These are phyloP conservation scores for Quercus cerris DNA, from an alignment of 306 rosid genomes.

Conservation along the genomic window DNA sequence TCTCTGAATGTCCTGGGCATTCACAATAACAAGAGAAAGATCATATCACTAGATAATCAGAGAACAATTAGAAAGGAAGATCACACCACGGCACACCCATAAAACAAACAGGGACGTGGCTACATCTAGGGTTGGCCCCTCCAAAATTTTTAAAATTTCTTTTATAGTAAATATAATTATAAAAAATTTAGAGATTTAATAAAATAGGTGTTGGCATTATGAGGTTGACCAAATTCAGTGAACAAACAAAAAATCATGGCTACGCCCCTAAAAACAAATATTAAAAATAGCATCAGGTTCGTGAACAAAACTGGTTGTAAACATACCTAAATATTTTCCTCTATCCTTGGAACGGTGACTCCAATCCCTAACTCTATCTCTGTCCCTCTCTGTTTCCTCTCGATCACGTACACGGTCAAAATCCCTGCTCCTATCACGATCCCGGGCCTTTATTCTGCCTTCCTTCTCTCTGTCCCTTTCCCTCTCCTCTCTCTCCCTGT, in stretches of 20 bases:
- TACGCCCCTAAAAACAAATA: not conserved
- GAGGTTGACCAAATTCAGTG: too few species aligned
- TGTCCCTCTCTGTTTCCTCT: constrained; percentile 76
- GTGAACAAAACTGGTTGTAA: not conserved
- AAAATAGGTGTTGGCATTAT: too few species aligned
- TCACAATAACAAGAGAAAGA: constrained; percentile 4
- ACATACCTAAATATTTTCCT: constrained; percentile 68
- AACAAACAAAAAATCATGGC: not conserved
- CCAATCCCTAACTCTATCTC: constrained; percentile 43
- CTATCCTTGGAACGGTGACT: constrained; percentile 72
- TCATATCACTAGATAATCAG: not conserved
- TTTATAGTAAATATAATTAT: too few species aligned
- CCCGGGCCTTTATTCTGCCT: constrained; percentile 60
- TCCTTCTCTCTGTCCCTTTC: constrained; percentile 49
- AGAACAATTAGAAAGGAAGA: not conserved
- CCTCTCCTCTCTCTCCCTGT: constrained; percentile 44
- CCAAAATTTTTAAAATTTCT: too few species aligned
- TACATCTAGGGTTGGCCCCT: too few species aligned
- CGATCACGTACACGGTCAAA: constrained; percentile 75
- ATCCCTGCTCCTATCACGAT: constrained; percentile 84
- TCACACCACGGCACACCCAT: too few species aligned
- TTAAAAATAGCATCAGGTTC: not conserved
- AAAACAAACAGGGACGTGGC: too few species aligned
- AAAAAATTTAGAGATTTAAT: too few species aligned
- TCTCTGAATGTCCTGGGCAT: constrained; percentile 67